A percentile compares a stretch with the other conserved stretches of the same genome.
phyloP scores from a whole-genome alignment of 495 filamentous ascomycete species.

The Chaetomium fimeti region DNA sequence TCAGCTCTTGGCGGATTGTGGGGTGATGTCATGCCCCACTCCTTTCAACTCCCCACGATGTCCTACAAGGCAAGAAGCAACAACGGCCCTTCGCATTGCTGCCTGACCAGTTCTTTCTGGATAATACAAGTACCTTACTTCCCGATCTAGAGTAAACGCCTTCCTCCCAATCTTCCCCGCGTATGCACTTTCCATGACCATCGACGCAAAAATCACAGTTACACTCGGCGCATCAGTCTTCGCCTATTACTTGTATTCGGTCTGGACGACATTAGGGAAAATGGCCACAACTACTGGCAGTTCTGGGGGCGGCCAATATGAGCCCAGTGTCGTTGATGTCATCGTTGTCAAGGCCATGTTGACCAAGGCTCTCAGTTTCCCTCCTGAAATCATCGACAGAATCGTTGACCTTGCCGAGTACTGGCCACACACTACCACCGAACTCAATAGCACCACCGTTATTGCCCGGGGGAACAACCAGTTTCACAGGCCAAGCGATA shows the following conservation, averaged over 20 bases:
- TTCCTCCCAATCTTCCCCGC: not conserved
- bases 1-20: not conserved
- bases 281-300: not conserved
- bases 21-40: constrained; percentile 17
- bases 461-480: constrained; percentile 19
- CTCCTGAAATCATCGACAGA: constrained; percentile 63
- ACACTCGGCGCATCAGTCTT: not conserved
- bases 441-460: constrained; percentile 23
- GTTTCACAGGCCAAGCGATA: not conserved
- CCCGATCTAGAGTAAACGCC: not conserved
- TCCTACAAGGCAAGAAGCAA: not conserved
- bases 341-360: constrained; percentile 48
- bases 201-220: not conserved
- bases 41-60: not conserved
- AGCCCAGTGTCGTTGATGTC: constrained; percentile 46
- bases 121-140: not conserved
- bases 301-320: constrained; percentile 7
- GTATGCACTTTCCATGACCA: not conserved
- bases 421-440: constrained; percentile 56
- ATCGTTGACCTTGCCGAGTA: constrained; percentile 71
- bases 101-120: not conserved
- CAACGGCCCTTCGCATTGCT: not conserved
- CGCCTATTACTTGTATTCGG: not conserved
- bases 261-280: not conserved
- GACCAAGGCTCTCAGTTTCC: constrained; percentile 44